phyloP scores from a whole-genome alignment of 305 asterid genomes.

The Solanum hybrid region DNA sequence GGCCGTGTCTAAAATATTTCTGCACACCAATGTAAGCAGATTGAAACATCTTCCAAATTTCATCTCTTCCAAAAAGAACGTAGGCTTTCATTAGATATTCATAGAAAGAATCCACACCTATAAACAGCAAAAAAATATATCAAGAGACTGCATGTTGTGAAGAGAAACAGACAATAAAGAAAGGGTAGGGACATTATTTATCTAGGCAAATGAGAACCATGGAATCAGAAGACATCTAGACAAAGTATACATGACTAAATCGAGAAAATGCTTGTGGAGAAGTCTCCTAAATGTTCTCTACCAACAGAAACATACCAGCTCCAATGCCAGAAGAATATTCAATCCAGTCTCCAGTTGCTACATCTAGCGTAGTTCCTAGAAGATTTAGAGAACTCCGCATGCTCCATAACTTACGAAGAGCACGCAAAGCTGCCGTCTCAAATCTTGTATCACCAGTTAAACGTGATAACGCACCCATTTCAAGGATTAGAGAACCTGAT shows the following conservation, averaged over 20 bases:
- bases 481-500: conserved; percentile 90
- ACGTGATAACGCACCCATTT: conserved; percentile 93
- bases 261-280: not conserved
- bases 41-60: conserved; percentile 92
- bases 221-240: not conserved
- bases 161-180: not conserved
- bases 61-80: conserved; percentile 90
- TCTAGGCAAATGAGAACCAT: not conserved
- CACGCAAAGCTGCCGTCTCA: conserved; percentile 79
- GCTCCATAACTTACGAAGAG: conserved; percentile 92
- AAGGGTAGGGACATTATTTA: not conserved
- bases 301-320: conserved; percentile 48
- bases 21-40: conserved; percentile 82
- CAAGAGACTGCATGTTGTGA: not conserved
- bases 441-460: conserved; percentile 87
- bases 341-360: conserved; percentile 84
- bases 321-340: conserved; percentile 93
- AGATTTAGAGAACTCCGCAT: conserved; percentile 95
- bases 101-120: conserved; percentile 94
- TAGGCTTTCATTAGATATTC: conserved; percentile 89
- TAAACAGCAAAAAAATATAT: conserved; percentile 5
- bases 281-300: not conserved
- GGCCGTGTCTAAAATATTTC: conserved; percentile 77
- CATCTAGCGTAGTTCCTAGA: conserved; percentile 87
- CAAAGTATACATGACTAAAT: not conserved